Conservation (phyloP, 1,139 yeast species). For the Taphrina wiesneri region DNA sequence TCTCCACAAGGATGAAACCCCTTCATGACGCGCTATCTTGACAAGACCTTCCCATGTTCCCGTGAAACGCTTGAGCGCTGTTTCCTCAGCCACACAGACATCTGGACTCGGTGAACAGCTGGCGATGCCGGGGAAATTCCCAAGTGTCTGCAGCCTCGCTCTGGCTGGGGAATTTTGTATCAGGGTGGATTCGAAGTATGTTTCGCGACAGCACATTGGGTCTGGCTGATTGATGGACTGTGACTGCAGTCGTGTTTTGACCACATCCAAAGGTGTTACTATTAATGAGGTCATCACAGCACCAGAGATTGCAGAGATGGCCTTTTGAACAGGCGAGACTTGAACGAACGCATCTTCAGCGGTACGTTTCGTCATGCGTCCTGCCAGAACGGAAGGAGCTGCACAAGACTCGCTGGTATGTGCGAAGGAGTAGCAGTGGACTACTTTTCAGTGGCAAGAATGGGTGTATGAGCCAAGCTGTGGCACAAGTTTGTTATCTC, state of each 20-base stretch:
- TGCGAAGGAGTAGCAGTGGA: background rate
- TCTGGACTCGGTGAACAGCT: conserved; percentile 27
- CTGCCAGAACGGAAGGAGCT: background rate
- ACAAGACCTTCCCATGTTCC: conserved; percentile 75
- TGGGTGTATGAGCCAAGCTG: background rate
- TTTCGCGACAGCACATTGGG: conserved; percentile 27
- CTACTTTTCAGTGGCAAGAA: background rate
- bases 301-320: conserved; percentile 27
- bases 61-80: conserved; percentile 41
- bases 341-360: conserved; percentile 25
- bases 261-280: conserved; percentile 38
- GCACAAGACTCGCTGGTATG: background rate
- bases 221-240: conserved; percentile 31
- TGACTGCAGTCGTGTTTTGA: conserved; percentile 38
- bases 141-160: conserved; percentile 9
- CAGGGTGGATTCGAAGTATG: background rate
- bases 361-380: background rate
- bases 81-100: conserved; percentile 29
- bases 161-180: conserved; percentile 9
- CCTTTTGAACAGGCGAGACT: conserved; percentile 27
- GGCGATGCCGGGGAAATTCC: background rate
- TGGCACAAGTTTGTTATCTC: conserved; percentile 4
- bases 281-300: conserved; percentile 35
- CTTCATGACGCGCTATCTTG: conserved; percentile 70
- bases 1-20: conserved; percentile 77